phyloP scores from a whole-genome alignment of 2,329 filamentous ascomycete genomes.

The Diaporthe aspalathi region DNA sequence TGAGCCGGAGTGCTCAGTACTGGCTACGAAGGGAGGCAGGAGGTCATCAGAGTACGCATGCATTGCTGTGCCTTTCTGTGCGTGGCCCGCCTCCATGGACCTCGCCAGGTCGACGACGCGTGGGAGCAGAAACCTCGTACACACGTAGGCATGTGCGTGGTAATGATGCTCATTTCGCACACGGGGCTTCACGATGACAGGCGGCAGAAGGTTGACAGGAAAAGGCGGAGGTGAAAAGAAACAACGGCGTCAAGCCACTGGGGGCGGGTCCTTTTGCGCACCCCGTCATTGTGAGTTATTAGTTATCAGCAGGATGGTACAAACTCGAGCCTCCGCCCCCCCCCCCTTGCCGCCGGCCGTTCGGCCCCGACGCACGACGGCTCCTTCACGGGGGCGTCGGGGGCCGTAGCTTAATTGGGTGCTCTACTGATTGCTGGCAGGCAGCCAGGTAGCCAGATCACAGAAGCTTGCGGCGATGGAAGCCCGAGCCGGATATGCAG shows the following conservation, averaged over 20 bases:
- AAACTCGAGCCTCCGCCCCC: background rate
- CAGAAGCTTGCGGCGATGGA: background rate
- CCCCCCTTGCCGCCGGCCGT: no score
- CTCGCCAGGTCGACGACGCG: background rate
- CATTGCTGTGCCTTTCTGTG: background rate
- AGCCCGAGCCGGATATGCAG: background rate
- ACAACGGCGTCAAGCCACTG: slow-evolving; percentile 6
- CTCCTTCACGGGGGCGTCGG: slow-evolving; percentile 2
- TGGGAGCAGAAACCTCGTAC: background rate
- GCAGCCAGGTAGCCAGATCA: no score
- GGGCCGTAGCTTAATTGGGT: slow-evolving; percentile 1
- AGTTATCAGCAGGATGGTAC: slow-evolving; percentile 21
- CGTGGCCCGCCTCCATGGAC: background rate
- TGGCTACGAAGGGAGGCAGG: no score
- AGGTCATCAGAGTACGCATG: background rate
- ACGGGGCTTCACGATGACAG: background rate
- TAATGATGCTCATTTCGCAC: background rate
- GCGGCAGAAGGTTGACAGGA: background rate
- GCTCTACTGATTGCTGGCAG: background rate
- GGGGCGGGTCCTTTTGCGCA: slow-evolving; percentile 22
- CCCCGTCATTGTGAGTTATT: background rate
- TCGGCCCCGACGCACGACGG: slow-evolving; percentile 15
- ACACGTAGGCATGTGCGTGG: background rate
- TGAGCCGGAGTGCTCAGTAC: background rate
- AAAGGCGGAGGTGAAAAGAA: background rate